These are phyloP conservation scores for Chionographis japonica DNA, from an alignment of 106 monocot species.

Conservation along the genomic window DNA sequence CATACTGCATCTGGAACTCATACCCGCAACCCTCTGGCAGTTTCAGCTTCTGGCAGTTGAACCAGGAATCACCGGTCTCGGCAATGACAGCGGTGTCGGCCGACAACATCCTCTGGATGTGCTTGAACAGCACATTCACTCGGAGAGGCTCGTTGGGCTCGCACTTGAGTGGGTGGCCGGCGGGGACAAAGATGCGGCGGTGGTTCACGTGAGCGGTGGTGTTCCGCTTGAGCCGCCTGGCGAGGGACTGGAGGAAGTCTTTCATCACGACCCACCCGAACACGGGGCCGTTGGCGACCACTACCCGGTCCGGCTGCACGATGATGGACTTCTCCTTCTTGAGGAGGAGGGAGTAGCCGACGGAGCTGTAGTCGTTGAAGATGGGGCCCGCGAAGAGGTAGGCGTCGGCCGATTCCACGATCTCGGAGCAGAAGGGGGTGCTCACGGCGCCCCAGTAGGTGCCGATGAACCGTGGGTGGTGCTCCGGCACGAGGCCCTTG, in stretches of 20 bases:
- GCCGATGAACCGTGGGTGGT: constrained; percentile 45
- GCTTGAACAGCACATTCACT: constrained; percentile 61
- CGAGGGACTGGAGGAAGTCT: constrained; percentile 41
- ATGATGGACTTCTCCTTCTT: constrained; percentile 74
- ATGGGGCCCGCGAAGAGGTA: constrained; percentile 69
- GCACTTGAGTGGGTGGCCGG: constrained; percentile 27
- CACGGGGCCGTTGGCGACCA: constrained; percentile 37
- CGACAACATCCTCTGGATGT: constrained; percentile 48
- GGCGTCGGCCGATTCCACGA: constrained; percentile 62
- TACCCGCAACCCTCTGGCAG: constrained; percentile 72
- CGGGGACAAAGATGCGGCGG: constrained; percentile 47
- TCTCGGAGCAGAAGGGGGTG: constrained; percentile 62
- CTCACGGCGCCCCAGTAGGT: constrained; percentile 79
- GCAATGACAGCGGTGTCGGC: constrained; percentile 42
- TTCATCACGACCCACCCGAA: constrained; percentile 62
- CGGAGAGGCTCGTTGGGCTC: constrained; percentile 39
- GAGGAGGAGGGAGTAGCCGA: constrained; percentile 64
- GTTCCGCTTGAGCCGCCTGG: constrained; percentile 46
- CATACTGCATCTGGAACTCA: constrained; percentile 93
- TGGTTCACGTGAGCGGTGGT: constrained; percentile 55
- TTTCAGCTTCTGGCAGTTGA: constrained; percentile 70
- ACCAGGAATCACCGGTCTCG: constrained; percentile 73
- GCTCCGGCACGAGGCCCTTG: constrained; percentile 56
- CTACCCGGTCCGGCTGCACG: constrained; percentile 49
- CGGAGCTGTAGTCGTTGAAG: constrained; percentile 82